Evolutionary conservation across 345 rosid species (phyloP), one percentile per base, ranked within the genome.

Genomic region (Eucalyptus cloeziana): DNA sequence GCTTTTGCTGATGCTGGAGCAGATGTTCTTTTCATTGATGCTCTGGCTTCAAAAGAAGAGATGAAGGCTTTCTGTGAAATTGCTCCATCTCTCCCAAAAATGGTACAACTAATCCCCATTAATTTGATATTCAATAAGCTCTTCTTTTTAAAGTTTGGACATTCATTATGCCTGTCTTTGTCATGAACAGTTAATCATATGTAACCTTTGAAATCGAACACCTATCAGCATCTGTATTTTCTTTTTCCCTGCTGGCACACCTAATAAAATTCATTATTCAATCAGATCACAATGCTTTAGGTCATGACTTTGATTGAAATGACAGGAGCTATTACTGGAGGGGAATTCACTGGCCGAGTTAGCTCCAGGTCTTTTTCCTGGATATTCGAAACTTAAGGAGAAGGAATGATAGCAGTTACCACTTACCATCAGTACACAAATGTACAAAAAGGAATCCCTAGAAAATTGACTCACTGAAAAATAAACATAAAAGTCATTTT

Each of bases 1-100:
- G 97, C 98, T 92, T 97, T 97, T 90, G 97, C 97, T 88, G 98
- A 96, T 93, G 98, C 97, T 86, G 98, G 99, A 91, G 99, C 98
- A 44, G 99, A 97, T 94, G 97, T 95, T 90, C 94, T 97, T 87
- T 96, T 94, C 56, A 89, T 96, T 85, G 97, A 96, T 89, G 96
- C 97, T 87, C 94, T 97, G 87, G 95, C 93, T 83, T 96, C 97
- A 24, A 95, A 92, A 86, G 99, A 97, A 90, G 99, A 97, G 94
- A 96, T 97, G 99, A 95, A 92, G 92, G 91, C 96, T n/a, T 97
- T 97, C 89, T 97, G 99, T 90, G 94, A 94, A 92, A 92, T 95
- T 88, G 93, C 97, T 88, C 98, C 97, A 10, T 40, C 88, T 30
- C 95, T 96, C 91, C 99, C 99, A 54, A 97, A 97, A 94, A 85